Evolutionary conservation across 2,329 filamentous ascomycete genomes (phyloP).

Genomic region (Trichoderma sp.): DNA sequence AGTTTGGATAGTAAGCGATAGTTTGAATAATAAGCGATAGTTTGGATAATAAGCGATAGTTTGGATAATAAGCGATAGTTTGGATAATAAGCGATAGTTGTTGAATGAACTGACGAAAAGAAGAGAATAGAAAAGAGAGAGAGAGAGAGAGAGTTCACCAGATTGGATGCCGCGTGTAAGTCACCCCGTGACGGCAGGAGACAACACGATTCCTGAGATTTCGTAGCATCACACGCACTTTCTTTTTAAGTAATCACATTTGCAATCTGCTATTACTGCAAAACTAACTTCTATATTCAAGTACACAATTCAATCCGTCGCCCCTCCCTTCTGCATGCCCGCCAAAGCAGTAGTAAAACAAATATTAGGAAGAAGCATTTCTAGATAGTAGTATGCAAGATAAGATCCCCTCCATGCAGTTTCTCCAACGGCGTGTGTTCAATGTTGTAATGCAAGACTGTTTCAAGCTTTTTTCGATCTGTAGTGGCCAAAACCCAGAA

Average conservation of each 20-base stretch:
- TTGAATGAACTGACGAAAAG: background rate
- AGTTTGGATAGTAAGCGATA: background rate
- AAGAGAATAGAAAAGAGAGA: background rate
- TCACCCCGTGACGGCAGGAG: background rate
- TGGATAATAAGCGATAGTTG: background rate
- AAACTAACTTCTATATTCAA: conserved; percentile 13
- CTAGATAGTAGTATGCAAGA: conserved; percentile 9
- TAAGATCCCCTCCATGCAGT: background rate
- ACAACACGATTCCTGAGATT: background rate
- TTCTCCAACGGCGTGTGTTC: background rate
- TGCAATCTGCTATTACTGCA: conserved; percentile 5
- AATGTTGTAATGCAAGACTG: background rate
- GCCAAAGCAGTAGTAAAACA: conserved; percentile 25
- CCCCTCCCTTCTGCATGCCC: background rate
- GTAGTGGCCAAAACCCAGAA: background rate
- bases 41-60: background rate
- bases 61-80: background rate
- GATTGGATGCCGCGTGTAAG: background rate
- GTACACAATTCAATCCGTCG: conserved; percentile 15
- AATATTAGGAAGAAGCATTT: conserved; percentile 29
- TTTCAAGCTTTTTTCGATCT: background rate
- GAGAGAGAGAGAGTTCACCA: background rate
- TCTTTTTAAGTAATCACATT: background rate
- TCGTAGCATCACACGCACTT: background rate
- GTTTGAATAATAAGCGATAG: no score